phyloP scores from a whole-genome alignment of 768 basidiomycete species.

The Kwoniella dendrophila region DNA sequence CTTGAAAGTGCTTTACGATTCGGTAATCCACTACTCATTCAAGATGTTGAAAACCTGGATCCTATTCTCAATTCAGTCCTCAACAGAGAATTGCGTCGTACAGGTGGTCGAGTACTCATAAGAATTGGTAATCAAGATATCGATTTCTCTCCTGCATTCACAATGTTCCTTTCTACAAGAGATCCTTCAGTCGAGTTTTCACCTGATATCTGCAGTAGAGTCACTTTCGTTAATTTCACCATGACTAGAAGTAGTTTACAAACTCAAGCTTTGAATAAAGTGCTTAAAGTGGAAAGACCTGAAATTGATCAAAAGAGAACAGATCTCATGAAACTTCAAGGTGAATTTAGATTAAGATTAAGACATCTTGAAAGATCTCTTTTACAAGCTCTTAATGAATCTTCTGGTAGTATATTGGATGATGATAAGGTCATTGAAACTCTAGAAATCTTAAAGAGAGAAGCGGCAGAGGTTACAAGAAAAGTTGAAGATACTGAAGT shows the following conservation, averaged over 20 bases:
- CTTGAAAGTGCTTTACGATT: slow-evolving; percentile 98
- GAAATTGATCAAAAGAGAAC: slow-evolving; percentile 94
- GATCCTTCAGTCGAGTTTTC: slow-evolving; percentile 98
- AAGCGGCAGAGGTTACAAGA: slow-evolving; percentile 91
- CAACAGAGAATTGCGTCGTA: slow-evolving; percentile 92
- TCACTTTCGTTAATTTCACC: slow-evolving; percentile 93
- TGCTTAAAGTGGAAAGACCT: slow-evolving; percentile 93
- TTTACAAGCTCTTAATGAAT: slow-evolving; percentile 93
- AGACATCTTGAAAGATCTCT: slow-evolving; percentile 89
- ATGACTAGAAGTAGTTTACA: slow-evolving; percentile 99
- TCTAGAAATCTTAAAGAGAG: slow-evolving; percentile 89
- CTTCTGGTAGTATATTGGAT: slow-evolving; percentile 93
- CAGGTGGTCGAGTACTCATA: slow-evolving; percentile 95
- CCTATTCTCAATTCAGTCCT: slow-evolving; percentile 96
- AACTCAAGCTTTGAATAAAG: slow-evolving; percentile 95
- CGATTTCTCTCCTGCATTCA: slow-evolving; percentile 99
- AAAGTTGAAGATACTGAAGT: slow-evolving; percentile 97
- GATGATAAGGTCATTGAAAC: slow-evolving; percentile 95
- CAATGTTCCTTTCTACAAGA: slow-evolving; percentile 96
- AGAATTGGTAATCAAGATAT: slow-evolving; percentile 97
- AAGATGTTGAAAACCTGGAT: slow-evolving; percentile 96
- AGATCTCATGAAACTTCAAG: slow-evolving; percentile 96
- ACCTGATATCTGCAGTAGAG: slow-evolving; percentile 96
- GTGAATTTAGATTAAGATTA: slow-evolving; percentile 91
- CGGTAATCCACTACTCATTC: slow-evolving; percentile 93